phyloP scores from a whole-genome alignment of 1,284 basidiomycete species.

The Tilletiaria anomala region DNA sequence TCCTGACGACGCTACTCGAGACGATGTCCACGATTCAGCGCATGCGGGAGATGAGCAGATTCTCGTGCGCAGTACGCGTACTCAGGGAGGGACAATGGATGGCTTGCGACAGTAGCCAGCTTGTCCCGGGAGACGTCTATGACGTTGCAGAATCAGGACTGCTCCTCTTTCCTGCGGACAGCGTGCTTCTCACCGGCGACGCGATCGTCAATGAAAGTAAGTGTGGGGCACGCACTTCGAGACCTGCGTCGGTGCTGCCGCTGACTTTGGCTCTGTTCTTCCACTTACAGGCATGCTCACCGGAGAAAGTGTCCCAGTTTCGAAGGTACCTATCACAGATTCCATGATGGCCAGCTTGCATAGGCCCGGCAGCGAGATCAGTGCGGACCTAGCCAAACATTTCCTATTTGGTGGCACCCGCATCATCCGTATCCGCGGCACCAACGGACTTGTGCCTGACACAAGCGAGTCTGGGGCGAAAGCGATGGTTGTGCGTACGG shows the following conservation, averaged over 20 bases:
- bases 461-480: constrained; percentile 47
- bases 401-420: constrained; percentile 86
- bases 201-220: constrained; percentile 88
- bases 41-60: constrained; percentile 93
- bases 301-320: constrained; percentile 85
- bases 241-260: too few relatives aligned
- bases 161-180: constrained; percentile 71
- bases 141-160: constrained; percentile 68
- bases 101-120: constrained; percentile 54
- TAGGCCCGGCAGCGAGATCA: constrained; percentile 43
- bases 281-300: constrained; percentile 61
- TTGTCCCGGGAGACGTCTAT: constrained; percentile 87
- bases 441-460: neutral
- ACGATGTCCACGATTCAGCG: constrained; percentile 72
- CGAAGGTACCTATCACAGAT: constrained; percentile 55
- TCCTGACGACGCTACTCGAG: constrained; percentile 75
- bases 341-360: constrained; percentile 17
- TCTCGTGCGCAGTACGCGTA: constrained; percentile 65
- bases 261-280: neutral
- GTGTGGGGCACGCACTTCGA: neutral
- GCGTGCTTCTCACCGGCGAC: constrained; percentile 82
- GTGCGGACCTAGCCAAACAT: constrained; percentile 60
- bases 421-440: constrained; percentile 66
- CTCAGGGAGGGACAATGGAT: constrained; percentile 50
- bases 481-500: constrained; percentile 79